These are phyloP conservation scores for Ogataea pignaliae DNA, from an alignment of 805 yeast species.

Conservation along the genomic window DNA sequence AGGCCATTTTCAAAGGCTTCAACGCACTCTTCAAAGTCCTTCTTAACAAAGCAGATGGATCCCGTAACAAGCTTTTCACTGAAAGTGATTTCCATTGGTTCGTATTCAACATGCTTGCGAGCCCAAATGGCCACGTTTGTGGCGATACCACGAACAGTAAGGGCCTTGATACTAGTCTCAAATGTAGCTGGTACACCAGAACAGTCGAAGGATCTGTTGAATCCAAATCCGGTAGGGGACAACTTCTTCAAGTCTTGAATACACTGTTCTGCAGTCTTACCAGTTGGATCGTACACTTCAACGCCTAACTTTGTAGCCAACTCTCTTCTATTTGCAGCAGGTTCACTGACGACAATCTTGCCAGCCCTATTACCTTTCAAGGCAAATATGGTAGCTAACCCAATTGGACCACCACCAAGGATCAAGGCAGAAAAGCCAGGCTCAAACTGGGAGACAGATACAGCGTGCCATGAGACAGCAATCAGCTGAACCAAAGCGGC, in stretches of 20 bases:
- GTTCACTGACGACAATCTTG: constrained; percentile 55
- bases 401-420: constrained; percentile 58
- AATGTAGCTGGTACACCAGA: constrained; percentile 48
- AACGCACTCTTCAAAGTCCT: constrained; percentile 42
- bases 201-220: constrained; percentile 49
- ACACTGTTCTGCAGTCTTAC: constrained; percentile 24
- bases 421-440: constrained; percentile 45
- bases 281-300: constrained; percentile 32
- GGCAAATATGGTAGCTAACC: constrained; percentile 52
- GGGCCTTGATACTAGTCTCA: constrained; percentile 35
- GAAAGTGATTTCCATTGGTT: constrained; percentile 41
- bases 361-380: constrained; percentile 43
- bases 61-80: constrained; percentile 42
- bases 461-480: constrained; percentile 58
- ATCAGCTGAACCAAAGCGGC: constrained; percentile 57
- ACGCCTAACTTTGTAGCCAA: constrained; percentile 49
- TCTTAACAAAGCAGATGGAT: constrained; percentile 40
- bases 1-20: constrained; percentile 34
- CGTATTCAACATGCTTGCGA: constrained; percentile 38
- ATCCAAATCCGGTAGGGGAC: constrained; percentile 40
- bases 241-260: constrained; percentile 30
- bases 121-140: constrained; percentile 50
- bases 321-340: constrained; percentile 55
- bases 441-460: constrained; percentile 38
- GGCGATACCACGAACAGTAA: constrained; percentile 40